Conservation (phyloP, 768 basidiomycete genomes). For the Ramaria sp. region DNA sequence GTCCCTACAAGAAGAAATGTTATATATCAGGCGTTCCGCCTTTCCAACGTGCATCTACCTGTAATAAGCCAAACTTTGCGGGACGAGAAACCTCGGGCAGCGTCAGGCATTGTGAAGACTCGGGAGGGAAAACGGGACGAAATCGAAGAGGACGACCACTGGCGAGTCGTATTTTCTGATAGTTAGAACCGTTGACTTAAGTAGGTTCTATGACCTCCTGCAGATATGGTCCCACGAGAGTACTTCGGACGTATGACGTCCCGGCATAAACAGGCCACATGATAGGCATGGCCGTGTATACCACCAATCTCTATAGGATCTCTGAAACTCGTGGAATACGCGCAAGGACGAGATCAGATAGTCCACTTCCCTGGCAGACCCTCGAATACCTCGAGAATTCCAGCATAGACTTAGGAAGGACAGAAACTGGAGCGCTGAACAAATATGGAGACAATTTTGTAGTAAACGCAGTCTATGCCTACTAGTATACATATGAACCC, state of each 20-base stretch:
- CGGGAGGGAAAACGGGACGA: background rate
- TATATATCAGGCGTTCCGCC: background rate
- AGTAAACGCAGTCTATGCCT: background rate
- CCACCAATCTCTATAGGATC: background rate
- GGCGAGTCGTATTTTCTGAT: background rate
- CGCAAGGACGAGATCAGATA: background rate
- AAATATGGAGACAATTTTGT: background rate
- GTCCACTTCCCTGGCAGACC: background rate
- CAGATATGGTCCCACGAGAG: background rate
- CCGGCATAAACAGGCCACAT: background rate
- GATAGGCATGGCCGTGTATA: background rate
- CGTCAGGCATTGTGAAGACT: background rate
- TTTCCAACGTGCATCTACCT: background rate
- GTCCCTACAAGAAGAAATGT: slow-evolving; percentile 1
- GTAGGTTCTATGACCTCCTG: background rate
- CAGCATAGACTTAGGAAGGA: background rate
- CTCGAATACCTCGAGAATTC: background rate
- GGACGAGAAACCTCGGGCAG: background rate
- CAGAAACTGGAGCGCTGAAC: background rate
- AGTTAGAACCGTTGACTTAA: background rate
- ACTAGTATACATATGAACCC: background rate
- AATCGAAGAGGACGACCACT: background rate
- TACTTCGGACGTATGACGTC: background rate
- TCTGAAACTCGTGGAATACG: background rate
- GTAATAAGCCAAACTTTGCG: slow-evolving; percentile 11